A percentile compares a stretch with the other conserved stretches of the same genome.
Conservation (phyloP, 768 basidiomycete species). For the Gloeophyllum trabeum region DNA sequence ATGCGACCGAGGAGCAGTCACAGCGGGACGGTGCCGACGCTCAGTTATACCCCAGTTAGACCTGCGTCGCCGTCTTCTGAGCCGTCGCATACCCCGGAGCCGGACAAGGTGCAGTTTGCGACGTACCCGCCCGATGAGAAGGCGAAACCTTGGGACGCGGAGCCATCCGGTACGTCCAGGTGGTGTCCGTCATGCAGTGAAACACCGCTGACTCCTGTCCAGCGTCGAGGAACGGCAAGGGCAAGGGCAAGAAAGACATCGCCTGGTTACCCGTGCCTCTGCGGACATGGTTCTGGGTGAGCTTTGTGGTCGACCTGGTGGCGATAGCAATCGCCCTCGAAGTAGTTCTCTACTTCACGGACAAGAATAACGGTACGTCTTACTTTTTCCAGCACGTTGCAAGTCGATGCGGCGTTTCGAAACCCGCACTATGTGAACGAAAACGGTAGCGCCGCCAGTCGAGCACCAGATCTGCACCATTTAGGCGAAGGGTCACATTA, state of each 20-base stretch:
- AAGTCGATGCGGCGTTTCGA: too few species aligned
- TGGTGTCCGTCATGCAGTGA: not conserved
- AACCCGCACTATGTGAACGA: too few species aligned
- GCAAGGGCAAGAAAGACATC: not conserved
- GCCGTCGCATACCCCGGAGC: too few species aligned
- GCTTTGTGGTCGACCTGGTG: constrained; percentile 26
- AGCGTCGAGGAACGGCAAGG: not conserved
- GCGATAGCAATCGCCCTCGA: constrained; percentile 32
- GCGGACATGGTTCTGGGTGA: constrained; percentile 33
- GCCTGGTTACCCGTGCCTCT: constrained; percentile 34
- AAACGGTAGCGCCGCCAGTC: too few species aligned
- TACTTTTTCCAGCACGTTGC: too few species aligned
- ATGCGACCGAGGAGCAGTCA: too few species aligned
- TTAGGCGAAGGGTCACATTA: too few species aligned
- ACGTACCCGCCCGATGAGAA: not conserved
- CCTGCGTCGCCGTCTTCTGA: too few species aligned
- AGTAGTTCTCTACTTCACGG: constrained; percentile 32
- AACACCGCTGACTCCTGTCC: not conserved
- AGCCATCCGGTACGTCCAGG: not conserved
- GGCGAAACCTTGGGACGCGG: not conserved
- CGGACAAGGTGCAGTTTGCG: not conserved
- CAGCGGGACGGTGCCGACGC: too few species aligned
- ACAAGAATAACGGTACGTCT: constrained; percentile 28
- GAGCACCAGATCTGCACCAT: too few species aligned
- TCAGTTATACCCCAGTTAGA: too few species aligned